These are phyloP conservation scores for Parachaetomium inaequale DNA, from an alignment of 495 filamentous ascomycete species.

Conservation along the genomic window DNA sequence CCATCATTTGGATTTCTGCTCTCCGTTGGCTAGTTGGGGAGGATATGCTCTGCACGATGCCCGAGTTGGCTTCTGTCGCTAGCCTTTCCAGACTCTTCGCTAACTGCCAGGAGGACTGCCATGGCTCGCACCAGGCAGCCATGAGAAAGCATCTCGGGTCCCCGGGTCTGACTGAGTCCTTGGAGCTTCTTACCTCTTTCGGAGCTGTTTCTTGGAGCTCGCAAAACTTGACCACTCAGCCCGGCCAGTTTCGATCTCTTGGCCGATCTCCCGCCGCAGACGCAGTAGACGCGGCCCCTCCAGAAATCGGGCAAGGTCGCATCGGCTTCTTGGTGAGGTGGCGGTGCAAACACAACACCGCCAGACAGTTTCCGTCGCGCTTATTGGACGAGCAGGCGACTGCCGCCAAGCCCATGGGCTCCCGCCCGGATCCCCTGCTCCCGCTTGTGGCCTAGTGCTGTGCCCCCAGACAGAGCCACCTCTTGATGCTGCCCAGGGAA, in stretches of 20 bases:
- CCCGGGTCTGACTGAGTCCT: too few species aligned
- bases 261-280: conserved; percentile 6
- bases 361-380: background rate
- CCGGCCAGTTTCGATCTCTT: background rate
- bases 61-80: too few species aligned
- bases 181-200: background rate
- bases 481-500: background rate
- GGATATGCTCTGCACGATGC: too few species aligned
- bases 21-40: too few species aligned
- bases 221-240: background rate
- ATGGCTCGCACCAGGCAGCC: background rate
- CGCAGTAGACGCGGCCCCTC: background rate
- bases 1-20: too few species aligned
- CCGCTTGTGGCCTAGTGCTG: conserved; percentile 6
- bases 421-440: conserved; percentile 4
- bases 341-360: background rate
- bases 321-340: background rate
- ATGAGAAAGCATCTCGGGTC: background rate
- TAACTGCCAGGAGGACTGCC: too few species aligned
- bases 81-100: too few species aligned
- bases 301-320: background rate
- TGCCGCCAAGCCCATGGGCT: conserved; percentile 4
- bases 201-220: background rate
- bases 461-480: background rate
- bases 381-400: background rate